phyloP scores from a whole-genome alignment of 345 rosid species.

The Syzygium aromaticum region DNA sequence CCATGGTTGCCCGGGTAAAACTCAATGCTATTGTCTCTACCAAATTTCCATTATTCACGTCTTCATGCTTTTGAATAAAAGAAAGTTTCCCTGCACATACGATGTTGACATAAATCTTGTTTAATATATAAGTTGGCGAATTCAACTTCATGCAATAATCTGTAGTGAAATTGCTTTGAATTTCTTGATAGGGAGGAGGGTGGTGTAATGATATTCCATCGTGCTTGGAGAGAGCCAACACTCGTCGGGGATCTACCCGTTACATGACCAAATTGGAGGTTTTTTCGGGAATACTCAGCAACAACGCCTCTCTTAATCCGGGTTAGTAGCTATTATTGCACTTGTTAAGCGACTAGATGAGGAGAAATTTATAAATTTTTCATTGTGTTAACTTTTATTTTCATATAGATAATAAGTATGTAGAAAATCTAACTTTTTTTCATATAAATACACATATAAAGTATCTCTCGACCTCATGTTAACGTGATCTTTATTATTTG shows the following conservation, averaged over 20 bases:
- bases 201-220: constrained; percentile 89
- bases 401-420: not conserved
- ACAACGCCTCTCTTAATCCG: constrained; percentile 75
- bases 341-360: not conserved
- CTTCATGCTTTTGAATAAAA: not conserved
- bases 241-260: constrained; percentile 72
- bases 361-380: not conserved
- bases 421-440: not conserved
- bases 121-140: not conserved
- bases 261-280: constrained; percentile 53
- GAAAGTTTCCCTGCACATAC: not conserved
- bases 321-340: constrained; percentile 14
- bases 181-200: constrained; percentile 73
- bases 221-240: constrained; percentile 64
- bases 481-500: not conserved
- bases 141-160: not conserved
- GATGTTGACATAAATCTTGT: not conserved
- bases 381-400: too few relatives aligned
- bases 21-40: not conserved
- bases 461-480: not conserved
- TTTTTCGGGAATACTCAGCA: constrained; percentile 82
- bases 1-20: not conserved
- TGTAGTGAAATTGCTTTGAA: not conserved
- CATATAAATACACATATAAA: not conserved
- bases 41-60: not conserved